phyloP scores from a whole-genome alignment of 164 flowering plant genomes.

The Sextonia rubra region DNA sequence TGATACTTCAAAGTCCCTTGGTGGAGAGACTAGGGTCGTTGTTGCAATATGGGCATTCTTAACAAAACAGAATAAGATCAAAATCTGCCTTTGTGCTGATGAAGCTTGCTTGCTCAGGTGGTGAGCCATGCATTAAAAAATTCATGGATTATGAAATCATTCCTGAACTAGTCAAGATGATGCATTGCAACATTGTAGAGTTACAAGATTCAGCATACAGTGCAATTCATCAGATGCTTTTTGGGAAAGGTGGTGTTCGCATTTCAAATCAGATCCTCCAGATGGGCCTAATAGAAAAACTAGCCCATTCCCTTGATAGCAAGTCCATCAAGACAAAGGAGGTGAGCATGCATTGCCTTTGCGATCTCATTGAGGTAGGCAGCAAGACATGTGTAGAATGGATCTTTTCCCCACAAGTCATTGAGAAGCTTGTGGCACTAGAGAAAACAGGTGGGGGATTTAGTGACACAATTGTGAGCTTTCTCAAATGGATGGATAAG shows the following conservation, averaged over 20 bases:
- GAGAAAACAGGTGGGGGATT: conserved; percentile 31
- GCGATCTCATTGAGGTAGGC: conserved; percentile 43
- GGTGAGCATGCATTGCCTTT: conserved; percentile 26
- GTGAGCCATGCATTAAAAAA: conserved; percentile 37
- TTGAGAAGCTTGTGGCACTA: conserved; percentile 35
- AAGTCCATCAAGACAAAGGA: conserved; percentile 36
- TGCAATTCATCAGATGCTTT: conserved; percentile 44
- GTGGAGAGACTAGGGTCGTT: conserved; percentile 28
- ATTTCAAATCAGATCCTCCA: conserved; percentile 25
- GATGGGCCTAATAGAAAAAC: conserved; percentile 29
- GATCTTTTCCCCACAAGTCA: conserved; percentile 33
- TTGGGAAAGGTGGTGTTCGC: conserved; percentile 31
- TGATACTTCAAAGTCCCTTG: conserved; percentile 39
- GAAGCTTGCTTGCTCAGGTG: conserved; percentile 45
- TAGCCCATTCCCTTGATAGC: conserved; percentile 31
- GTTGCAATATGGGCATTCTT: conserved; percentile 17
- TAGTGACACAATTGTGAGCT: conserved; percentile 24
- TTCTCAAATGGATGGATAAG: conserved; percentile 39
- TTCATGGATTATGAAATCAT: conserved; percentile 33
- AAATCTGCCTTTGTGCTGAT: conserved; percentile 38
- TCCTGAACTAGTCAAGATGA: conserved; percentile 39
- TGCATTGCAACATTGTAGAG: conserved; percentile 33
- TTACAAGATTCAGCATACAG: conserved; percentile 46
- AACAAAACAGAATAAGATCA: conserved; percentile 28
- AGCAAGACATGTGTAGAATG: conserved; percentile 34